Percentiles rank a stretch among this genome's conserved stretches.
Evolutionary conservation across 169 alveolate genomes (phyloP).

Genomic region (Babesia divergens): DNA sequence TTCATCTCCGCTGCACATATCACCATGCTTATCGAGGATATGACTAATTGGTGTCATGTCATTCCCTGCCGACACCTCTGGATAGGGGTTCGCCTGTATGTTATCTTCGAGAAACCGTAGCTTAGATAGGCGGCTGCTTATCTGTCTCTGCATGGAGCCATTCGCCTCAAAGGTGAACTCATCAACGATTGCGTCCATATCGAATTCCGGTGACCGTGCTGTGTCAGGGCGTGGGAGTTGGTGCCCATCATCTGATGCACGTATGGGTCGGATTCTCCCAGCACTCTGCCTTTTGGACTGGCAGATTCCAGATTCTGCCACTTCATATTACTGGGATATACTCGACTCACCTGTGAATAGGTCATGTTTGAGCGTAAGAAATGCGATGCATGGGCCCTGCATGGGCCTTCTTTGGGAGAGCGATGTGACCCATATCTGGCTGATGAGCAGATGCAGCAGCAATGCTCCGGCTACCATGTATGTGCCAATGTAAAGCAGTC

Average conservation of each 20-base stretch:
- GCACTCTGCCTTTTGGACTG: no score
- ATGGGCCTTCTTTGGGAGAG: not conserved
- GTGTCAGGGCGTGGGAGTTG: no score
- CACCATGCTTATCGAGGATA: not conserved
- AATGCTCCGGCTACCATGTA: not conserved
- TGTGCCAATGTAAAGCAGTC: no score
- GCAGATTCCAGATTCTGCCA: no score
- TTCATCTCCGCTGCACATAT: conserved; percentile 34
- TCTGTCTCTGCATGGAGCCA: conserved; percentile 25
- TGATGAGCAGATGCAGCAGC: not conserved
- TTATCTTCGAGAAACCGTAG: not conserved
- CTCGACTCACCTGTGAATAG: no score
- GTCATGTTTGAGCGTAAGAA: no score
- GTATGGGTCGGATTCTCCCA: no score
- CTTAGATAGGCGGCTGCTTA: conserved; percentile 22
- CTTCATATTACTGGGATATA: no score
- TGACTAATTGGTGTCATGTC: not conserved
- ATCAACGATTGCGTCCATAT: not conserved
- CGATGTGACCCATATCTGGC: not conserved
- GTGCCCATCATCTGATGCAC: no score
- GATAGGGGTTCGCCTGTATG: conserved; percentile 22
- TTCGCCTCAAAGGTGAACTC: conserved; percentile 16
- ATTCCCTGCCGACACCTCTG: conserved; percentile 9
- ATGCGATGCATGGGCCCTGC: not conserved
- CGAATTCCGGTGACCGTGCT: not conserved